phyloP scores from a whole-genome alignment of 1,284 basidiomycete genomes.

The Tilletia caries region DNA sequence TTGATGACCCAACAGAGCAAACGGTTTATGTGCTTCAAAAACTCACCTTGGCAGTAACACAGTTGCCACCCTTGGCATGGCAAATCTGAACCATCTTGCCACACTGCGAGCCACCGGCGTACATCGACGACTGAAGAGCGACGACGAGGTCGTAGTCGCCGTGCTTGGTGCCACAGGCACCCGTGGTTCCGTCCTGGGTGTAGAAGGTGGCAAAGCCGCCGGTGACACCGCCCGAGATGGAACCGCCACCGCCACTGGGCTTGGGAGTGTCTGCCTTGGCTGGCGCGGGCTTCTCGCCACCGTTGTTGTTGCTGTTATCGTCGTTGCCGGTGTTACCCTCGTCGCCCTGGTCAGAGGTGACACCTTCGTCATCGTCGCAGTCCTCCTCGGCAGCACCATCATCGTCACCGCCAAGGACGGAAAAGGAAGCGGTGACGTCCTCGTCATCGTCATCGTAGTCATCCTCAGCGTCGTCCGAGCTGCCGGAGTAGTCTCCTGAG shows the following conservation, averaged over 20 bases:
- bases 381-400: not conserved
- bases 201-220: slow-evolving; percentile 8
- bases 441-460: not conserved
- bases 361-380: too few species aligned
- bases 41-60: slow-evolving; percentile 7
- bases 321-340: not conserved
- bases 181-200: not conserved
- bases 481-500: not conserved
- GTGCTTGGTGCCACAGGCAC: slow-evolving; percentile 3
- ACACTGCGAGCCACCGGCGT: slow-evolving; percentile 57
- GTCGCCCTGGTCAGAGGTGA: not conserved
- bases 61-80: not conserved
- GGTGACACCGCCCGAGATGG: slow-evolving; percentile 2
- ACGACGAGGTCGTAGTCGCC: slow-evolving; percentile 11
- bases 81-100: slow-evolving; percentile 9
- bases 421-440: not conserved
- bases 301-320: not conserved
- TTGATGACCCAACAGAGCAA: too few species aligned
- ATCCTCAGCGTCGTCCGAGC: not conserved
- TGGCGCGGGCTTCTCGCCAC: not conserved
- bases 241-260: not conserved
- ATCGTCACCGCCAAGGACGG: not conserved
- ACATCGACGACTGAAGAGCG: slow-evolving; percentile 27
- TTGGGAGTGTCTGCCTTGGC: not conserved
- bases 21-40: too few species aligned